phyloP scores from a whole-genome alignment of 106 monocot genomes.

The Hemerocallis citrina region DNA sequence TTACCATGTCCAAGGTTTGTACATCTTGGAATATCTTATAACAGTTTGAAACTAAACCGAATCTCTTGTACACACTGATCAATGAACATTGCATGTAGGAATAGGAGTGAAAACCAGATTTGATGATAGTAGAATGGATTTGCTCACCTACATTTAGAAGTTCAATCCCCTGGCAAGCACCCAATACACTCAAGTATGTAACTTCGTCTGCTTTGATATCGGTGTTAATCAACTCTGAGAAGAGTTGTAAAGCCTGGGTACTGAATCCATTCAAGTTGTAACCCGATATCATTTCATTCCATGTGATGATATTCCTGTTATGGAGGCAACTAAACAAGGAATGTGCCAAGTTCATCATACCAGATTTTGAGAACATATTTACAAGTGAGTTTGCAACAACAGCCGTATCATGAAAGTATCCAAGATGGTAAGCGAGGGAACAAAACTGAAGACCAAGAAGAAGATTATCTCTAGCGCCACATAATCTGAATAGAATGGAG shows the following conservation, averaged over 20 bases:
- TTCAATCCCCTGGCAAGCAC: constrained; percentile 17
- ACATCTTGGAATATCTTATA: constrained; percentile 12
- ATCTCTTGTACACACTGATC: too few relatives aligned
- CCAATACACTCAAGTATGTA: constrained; percentile 11
- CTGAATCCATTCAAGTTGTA: too few relatives aligned
- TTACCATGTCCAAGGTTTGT: constrained; percentile 14
- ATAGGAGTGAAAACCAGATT: constrained; percentile 12
- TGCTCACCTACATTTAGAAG: background rate
- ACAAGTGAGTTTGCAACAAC: too few relatives aligned
- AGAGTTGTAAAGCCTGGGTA: constrained; percentile 16
- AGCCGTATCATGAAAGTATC: constrained; percentile 4
- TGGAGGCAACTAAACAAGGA: too few relatives aligned
- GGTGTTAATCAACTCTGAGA: background rate
- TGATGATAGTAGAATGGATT: constrained; percentile 14
- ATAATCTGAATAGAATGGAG: constrained; percentile 10
- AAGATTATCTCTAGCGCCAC: too few relatives aligned
- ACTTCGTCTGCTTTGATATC: constrained; percentile 12
- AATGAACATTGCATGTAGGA: too few relatives aligned
- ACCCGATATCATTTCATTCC: too few relatives aligned
- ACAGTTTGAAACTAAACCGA: too few relatives aligned
- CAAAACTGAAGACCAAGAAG: too few relatives aligned
- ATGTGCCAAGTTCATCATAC: too few relatives aligned
- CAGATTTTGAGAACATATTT: too few relatives aligned
- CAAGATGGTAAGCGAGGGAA: constrained; percentile 10
- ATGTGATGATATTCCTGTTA: too few relatives aligned